Evolutionary conservation across 2,329 filamentous ascomycete species (phyloP), one percentile per base, ranked within the genome.

Genomic region (Xylaria sp.): DNA sequence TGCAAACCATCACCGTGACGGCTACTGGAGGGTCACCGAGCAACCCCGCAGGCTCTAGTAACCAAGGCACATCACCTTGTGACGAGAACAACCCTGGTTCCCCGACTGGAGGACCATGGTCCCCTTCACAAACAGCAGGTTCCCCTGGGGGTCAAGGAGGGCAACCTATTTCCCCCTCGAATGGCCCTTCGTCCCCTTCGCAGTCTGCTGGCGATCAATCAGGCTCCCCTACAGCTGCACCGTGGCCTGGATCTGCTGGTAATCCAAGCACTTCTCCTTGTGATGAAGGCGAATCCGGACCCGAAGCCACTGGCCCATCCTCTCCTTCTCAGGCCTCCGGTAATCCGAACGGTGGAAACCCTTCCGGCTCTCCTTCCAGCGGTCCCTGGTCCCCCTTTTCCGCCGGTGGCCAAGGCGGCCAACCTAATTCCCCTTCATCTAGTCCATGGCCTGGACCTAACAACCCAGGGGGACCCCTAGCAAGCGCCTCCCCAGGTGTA

Each of bases 1-100:
- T 60, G 8, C 65, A 69, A 21, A 72, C 70, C 11, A 51, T 72
- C 19, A 72, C 70, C 8, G 19, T 72, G 14, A 72, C 70, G 27
- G 69, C 69, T 55, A 32, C 54, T 14, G 66, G 61, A 39, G 66
- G 51, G n/a, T 63, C 63, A 19, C 65, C 65, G 50, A 70, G 47
- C 34, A 70, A 64, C 21, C 36, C 58, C 6, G 19, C 51, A 12
- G 68, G 64, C 19, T 56, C 65, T n/a, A 59, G 58, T 12, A 58
- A 14, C 21, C 62, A 61, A 59, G 64, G 61, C 56, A 71, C 64
- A 53, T 65, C 69, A 47, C 45, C 67, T 58, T 71, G 69, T 39
- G 61, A 67, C 34, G 69, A 71, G n/a, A 66, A 42, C n/a, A 59
- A 63, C 19, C 30, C 60, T 7, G 55, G 56, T n/a, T 50, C 53